Base-by-base conservation (phyloP, 495 filamentous ascomycete genomes). In the Lasiosphaeriaceae sp. region DNA sequence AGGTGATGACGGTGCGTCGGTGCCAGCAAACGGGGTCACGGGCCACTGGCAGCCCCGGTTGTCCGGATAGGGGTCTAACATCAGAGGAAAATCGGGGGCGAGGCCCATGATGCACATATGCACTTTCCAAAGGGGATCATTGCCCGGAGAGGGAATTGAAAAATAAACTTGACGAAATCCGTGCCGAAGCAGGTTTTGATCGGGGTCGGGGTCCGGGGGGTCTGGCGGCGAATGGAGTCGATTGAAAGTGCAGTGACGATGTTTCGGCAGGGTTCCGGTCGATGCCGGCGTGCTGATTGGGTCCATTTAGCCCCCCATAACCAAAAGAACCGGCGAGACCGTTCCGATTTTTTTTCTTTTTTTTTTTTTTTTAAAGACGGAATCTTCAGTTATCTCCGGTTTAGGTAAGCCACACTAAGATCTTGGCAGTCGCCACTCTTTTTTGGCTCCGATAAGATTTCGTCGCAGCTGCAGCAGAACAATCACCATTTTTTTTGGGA, bases 261-360 rank as follows among this genome's bases (percentile, higher is more conserved):
- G 26, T 9, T 31, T 31, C 9, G 12, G 12, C 5, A 43, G 39
- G 14, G 39, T 43, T 31, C 26, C 26, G 26, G n/a, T 43, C 8
- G 16, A 43, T 5, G n/a, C 7, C 39, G 14, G 39, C 39, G 39
- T 12, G 9, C 2, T 43, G 39, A 43, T 43, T 43, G 39, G 39
- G 39, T 43, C 39, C 7, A n/a, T 43, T 43, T 16, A 43, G 39
- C 39, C n/a, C 39, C 39, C 39, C 12, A 14, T 43, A 4, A 3
- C 26, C 26, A 31, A 31, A 31, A 31, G 44, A 7, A 17, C 41
- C 41, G 58, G 29, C 54, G 41, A 37, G 26, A n/a, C 34, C 29
- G 43, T 56, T 56, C 48, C 58, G 53, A 61, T 5, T 6, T 37
- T 54, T 61, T 53, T 53, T 55, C 47, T 39, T 5, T n/a, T n/a